phyloP scores from a whole-genome alignment of 169 alveolate species.

The Plasmodium relictum region DNA sequence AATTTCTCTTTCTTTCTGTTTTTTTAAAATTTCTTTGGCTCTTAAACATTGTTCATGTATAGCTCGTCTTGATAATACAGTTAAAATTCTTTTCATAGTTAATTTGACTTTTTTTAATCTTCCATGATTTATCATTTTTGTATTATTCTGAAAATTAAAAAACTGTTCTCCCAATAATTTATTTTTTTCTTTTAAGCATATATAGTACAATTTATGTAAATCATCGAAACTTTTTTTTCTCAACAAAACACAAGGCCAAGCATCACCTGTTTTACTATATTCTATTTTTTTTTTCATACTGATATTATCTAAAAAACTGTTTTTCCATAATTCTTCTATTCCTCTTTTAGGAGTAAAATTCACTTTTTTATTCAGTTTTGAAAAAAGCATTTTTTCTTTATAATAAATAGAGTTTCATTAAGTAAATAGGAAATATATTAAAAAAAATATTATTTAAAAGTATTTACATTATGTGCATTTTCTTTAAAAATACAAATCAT shows the following conservation, averaged over 20 bases:
- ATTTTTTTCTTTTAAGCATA: conserved; percentile 89
- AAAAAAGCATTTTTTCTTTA: conserved; percentile 28
- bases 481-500: no score
- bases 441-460: no score
- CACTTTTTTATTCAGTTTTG: conserved; percentile 1
- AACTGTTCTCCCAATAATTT: conserved; percentile 88
- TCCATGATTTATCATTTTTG: conserved; percentile 86
- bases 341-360: conserved; percentile 82
- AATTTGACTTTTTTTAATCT: conserved; percentile 88
- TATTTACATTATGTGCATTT: no score
- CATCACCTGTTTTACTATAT: conserved; percentile 87
- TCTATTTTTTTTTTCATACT: conserved; percentile 79
- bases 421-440: no score
- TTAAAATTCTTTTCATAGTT: conserved; percentile 89
- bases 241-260: conserved; percentile 90
- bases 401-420: no score
- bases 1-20: conserved; percentile 88
- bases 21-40: conserved; percentile 86
- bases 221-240: conserved; percentile 89
- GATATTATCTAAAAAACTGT: conserved; percentile 80
- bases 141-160: conserved; percentile 84
- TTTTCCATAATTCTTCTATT: conserved; percentile 88
- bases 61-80: conserved; percentile 89
- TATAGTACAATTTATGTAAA: conserved; percentile 87
- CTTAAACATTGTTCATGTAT: conserved; percentile 90